Conservation (phyloP, 2,329 filamentous ascomycete genomes). For the Claviceps sp. region DNA sequence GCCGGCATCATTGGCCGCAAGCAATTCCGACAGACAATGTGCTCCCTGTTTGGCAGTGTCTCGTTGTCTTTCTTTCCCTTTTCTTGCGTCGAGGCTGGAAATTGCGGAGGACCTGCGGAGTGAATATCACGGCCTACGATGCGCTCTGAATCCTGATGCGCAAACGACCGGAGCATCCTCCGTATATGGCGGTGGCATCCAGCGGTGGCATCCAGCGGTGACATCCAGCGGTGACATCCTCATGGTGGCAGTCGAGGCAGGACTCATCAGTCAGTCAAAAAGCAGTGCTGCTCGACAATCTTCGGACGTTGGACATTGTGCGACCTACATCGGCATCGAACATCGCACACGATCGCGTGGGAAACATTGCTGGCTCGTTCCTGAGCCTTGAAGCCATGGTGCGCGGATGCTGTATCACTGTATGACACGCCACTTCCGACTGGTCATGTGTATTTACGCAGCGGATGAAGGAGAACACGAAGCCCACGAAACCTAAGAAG, state of each 20-base stretch:
- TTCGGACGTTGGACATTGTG: background rate
- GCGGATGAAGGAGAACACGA: no score
- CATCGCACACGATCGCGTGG: no score
- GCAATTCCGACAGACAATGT: constrained; percentile 1
- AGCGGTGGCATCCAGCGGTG: background rate
- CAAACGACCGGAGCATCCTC: background rate
- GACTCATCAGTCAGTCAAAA: background rate
- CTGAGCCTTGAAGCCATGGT: no score
- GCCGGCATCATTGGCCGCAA: background rate
- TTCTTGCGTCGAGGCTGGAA: background rate
- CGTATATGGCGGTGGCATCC: no score
- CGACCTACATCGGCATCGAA: no score
- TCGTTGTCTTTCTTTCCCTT: background rate
- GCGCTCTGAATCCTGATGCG: background rate
- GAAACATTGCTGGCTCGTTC: no score
- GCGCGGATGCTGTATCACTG: no score
- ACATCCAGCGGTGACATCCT: background rate
- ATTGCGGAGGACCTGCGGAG: no score
- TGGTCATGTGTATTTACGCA: no score
- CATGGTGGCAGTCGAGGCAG: no score
- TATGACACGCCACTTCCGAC: no score
- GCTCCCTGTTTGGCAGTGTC: background rate
- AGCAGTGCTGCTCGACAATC: background rate
- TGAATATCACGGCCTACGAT: no score
- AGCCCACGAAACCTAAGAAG: background rate